A percentile compares a stretch with the other conserved stretches of the same genome.
Conservation (phyloP, 2,329 filamentous ascomycete species). For the Phialocephala subalpina region DNA sequence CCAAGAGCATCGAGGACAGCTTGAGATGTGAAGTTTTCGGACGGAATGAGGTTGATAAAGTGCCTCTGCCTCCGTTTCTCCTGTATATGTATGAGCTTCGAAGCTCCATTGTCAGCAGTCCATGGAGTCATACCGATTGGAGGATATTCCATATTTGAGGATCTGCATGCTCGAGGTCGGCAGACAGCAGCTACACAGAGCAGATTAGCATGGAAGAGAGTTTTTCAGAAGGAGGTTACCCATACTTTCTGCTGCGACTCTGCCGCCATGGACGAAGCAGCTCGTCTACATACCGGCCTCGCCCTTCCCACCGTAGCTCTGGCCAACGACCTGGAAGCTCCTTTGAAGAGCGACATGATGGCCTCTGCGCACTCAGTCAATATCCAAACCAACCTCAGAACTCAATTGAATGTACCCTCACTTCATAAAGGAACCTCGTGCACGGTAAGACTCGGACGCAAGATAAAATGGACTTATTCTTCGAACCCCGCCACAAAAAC, state of each 20-base stretch:
- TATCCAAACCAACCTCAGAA: neutral
- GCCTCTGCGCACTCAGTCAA: conserved; percentile 16
- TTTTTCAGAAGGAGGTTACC: neutral
- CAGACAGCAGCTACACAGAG: conserved; percentile 73
- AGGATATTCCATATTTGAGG: conserved; percentile 88
- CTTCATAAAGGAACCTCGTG: conserved; percentile 14
- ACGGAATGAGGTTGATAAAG: conserved; percentile 97
- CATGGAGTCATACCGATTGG: conserved; percentile 71
- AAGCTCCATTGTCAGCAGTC: conserved; percentile 1
- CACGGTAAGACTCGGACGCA: conserved; percentile 12
- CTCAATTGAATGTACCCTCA: conserved; percentile 28
- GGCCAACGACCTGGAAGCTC: conserved; percentile 38
- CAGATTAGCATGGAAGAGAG: conserved; percentile 24
- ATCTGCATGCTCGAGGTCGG: conserved; percentile 84
- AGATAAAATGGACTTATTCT: conserved; percentile 1
- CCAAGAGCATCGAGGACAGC: conserved; percentile 90
- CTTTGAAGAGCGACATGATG: conserved; percentile 43
- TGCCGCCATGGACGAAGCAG: conserved; percentile 41
- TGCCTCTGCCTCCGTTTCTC: conserved; percentile 97
- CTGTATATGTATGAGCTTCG: conserved; percentile 52
- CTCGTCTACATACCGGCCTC: conserved; percentile 38
- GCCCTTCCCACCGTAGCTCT: conserved; percentile 36
- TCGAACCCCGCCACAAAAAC: conserved; percentile 21
- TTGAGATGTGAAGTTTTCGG: conserved; percentile 95
- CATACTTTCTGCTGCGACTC: conserved; percentile 68